Conservation (phyloP, 352 stramenopile species). For the Globisporangium recalcitrans region DNA sequence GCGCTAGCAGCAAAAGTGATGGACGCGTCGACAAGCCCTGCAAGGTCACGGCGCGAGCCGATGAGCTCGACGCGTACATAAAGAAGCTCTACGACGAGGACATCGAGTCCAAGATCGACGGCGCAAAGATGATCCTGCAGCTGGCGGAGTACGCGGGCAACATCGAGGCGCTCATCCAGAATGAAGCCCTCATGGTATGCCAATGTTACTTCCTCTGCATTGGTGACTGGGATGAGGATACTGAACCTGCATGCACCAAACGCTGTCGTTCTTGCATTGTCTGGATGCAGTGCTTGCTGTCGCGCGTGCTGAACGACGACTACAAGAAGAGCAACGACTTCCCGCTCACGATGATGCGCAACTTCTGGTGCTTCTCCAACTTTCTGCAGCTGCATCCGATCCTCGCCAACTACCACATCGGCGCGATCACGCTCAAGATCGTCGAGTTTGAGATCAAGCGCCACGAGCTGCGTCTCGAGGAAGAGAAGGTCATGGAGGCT, state of each 20-base stretch:
- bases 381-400: constrained; percentile 92
- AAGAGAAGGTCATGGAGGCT: constrained; percentile 51
- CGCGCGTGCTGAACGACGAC: constrained; percentile 92
- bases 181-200: constrained; percentile 90
- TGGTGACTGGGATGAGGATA: not conserved
- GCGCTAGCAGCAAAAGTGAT: constrained; percentile 13
- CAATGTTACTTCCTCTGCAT: not conserved
- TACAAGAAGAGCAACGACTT: constrained; percentile 94
- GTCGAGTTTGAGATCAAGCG: constrained; percentile 93
- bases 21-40: constrained; percentile 30
- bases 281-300: constrained; percentile 71
- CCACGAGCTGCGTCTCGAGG: constrained; percentile 68
- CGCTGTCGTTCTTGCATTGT: not conserved
- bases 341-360: constrained; percentile 91
- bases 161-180: constrained; percentile 91
- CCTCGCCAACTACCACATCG: constrained; percentile 91
- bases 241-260: too few species aligned
- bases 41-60: constrained; percentile 53
- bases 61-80: constrained; percentile 91
- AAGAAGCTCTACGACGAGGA: constrained; percentile 93
- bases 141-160: constrained; percentile 87
- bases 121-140: constrained; percentile 89
- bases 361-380: constrained; percentile 95
- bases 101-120: constrained; percentile 80
- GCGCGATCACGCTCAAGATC: constrained; percentile 91